phyloP scores from a whole-genome alignment of 129 eudicot species.

The Centaurea solstitialis region DNA sequence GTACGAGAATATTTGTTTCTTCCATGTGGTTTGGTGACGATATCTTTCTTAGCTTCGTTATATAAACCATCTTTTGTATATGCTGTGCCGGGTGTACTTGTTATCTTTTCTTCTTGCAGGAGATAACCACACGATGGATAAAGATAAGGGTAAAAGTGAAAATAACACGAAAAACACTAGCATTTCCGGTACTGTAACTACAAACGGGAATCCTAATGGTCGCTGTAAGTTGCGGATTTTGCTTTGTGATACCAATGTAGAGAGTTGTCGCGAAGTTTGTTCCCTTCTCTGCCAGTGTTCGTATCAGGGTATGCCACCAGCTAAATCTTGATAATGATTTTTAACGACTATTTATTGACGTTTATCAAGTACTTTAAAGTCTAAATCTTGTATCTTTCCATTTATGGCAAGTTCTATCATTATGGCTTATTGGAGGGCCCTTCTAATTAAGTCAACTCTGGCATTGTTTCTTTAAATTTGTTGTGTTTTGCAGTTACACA shows the following conservation, averaged over 20 bases:
- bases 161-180: background rate
- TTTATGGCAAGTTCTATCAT: background rate
- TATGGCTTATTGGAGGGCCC: background rate
- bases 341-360: background rate
- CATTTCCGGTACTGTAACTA: conserved; percentile 7
- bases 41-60: background rate
- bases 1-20: background rate
- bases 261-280: conserved; percentile 41
- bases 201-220: conserved; percentile 10
- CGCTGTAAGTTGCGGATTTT: conserved; percentile 40
- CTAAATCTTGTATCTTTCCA: background rate
- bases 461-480: background rate
- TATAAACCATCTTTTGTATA: background rate
- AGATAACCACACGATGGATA: conserved; percentile 26
- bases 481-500: conserved; percentile 36
- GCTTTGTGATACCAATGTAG: conserved; percentile 50
- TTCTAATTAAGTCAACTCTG: background rate
- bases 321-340: background rate
- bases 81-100: background rate
- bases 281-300: conserved; percentile 40
- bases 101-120: background rate
- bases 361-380: background rate
- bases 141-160: conserved; percentile 21
- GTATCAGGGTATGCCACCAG: conserved; percentile 40
- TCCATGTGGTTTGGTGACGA: conserved; percentile 22